These are phyloP conservation scores for Plasmodium chabaudi DNA, from an alignment of 169 alveolate species.

Conservation along the genomic window DNA sequence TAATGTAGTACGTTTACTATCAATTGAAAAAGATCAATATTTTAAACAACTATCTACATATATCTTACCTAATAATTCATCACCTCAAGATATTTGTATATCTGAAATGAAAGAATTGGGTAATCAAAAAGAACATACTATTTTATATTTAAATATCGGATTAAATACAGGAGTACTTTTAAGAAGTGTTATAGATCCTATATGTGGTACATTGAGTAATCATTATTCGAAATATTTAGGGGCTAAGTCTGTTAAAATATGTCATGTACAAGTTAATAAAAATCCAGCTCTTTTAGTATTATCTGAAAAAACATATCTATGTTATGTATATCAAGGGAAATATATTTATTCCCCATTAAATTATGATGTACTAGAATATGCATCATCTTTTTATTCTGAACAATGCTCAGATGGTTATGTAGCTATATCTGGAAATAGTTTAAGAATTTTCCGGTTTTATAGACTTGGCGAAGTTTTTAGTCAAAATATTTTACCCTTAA, in stretches of 20 bases:
- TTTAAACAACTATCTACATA: slow-evolving; percentile 92
- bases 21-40: slow-evolving; percentile 94
- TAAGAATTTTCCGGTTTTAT: slow-evolving; percentile 88
- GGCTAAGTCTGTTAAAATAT: slow-evolving; percentile 93
- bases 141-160: slow-evolving; percentile 94
- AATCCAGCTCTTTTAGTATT: slow-evolving; percentile 88
- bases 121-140: slow-evolving; percentile 25
- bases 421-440: slow-evolving; percentile 91
- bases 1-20: slow-evolving; percentile 93
- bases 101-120: slow-evolving; percentile 74
- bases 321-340: slow-evolving; percentile 88
- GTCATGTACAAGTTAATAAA: slow-evolving; percentile 80
- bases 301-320: slow-evolving; percentile 90
- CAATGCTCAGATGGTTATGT: slow-evolving; percentile 93
- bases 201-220: slow-evolving; percentile 96
- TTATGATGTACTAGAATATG: slow-evolving; percentile 91
- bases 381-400: slow-evolving; percentile 89
- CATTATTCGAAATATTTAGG: slow-evolving; percentile 96
- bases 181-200: slow-evolving; percentile 93
- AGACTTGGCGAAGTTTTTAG: slow-evolving; percentile 94
- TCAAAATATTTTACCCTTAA: slow-evolving; percentile 88
- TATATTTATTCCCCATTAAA: slow-evolving; percentile 88
- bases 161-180: slow-evolving; percentile 96
- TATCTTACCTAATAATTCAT: slow-evolving; percentile 92
- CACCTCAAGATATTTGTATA: slow-evolving; percentile 89